Percentiles rank a stretch among this genome's conserved stretches.
phyloP scores from a whole-genome alignment of 805 yeast genomes.

The Ogataea paraovalis region DNA sequence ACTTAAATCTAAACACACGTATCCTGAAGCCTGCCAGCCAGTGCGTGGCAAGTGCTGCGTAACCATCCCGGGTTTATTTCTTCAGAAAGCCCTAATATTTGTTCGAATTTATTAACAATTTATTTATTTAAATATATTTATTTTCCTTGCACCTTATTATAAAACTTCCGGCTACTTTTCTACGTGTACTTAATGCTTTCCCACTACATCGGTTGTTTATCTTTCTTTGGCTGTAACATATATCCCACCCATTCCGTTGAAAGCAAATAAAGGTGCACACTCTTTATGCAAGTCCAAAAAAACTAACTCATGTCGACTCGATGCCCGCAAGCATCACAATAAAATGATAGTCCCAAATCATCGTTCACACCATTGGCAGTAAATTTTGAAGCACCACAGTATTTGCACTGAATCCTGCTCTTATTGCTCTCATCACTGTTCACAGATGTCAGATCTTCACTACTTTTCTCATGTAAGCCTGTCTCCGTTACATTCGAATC shows the following conservation, averaged over 20 bases:
- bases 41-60: background rate
- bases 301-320: constrained; percentile 7
- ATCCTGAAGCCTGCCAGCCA: background rate
- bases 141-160: too few species aligned
- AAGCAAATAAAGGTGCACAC: background rate
- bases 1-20: background rate
- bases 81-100: too few species aligned
- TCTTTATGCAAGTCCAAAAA: too few species aligned
- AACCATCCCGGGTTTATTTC: background rate
- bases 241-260: background rate
- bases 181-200: too few species aligned
- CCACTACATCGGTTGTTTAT: too few species aligned
- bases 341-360: constrained; percentile 18
- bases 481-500: background rate
- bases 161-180: too few species aligned
- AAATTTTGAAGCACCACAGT: constrained; percentile 22
- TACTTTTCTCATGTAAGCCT: too few species aligned
- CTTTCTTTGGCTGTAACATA: background rate
- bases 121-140: too few species aligned
- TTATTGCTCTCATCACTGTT: constrained; percentile 7
- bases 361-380: constrained; percentile 21
- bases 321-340: constrained; percentile 29
- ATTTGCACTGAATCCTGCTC: constrained; percentile 16
- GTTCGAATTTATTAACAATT: too few species aligned
- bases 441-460: constrained; percentile 1